These are phyloP conservation scores for Bipolaris zeicola DNA, from an alignment of 2,329 filamentous ascomycete genomes.

Conservation along the genomic window DNA sequence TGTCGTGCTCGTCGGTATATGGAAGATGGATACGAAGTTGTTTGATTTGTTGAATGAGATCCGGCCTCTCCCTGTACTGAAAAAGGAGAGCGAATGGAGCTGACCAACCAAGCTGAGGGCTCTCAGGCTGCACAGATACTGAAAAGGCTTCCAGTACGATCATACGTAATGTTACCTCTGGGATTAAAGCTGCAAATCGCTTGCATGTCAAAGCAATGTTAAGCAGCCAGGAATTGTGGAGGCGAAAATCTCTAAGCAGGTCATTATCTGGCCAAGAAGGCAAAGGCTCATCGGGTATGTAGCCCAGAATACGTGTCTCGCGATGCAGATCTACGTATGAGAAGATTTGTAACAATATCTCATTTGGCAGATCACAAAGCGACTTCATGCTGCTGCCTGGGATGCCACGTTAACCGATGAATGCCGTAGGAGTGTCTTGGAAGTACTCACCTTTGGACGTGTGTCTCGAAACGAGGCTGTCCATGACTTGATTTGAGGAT, in stretches of 20 bases:
- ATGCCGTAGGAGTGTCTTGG: neutral
- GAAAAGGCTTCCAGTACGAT: constrained; percentile 7
- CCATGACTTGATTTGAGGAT: neutral
- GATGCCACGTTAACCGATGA: neutral
- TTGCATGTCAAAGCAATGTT: constrained; percentile 21
- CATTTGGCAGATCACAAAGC: constrained; percentile 14
- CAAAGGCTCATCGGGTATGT: constrained; percentile 18
- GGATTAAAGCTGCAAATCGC: constrained; percentile 13
- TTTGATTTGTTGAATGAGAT: constrained; percentile 12
- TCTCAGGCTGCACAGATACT: neutral
- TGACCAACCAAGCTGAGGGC: neutral
- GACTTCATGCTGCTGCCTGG: constrained; percentile 1
- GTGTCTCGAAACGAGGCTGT: neutral
- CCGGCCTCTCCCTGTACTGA: constrained; percentile 3
- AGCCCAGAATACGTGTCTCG: constrained; percentile 16
- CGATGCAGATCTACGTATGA: constrained; percentile 14
- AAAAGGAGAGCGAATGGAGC: constrained; percentile 6
- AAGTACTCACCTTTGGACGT: neutral
- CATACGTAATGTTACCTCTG: constrained; percentile 9
- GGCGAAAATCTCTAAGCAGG: constrained; percentile 14
- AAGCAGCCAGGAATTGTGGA: constrained; percentile 3
- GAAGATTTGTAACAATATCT: constrained; percentile 21
- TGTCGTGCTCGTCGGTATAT: neutral
- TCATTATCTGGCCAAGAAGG: constrained; percentile 7
- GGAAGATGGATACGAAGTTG: constrained; percentile 13